phyloP scores from a whole-genome alignment of 2,329 filamentous ascomycete species.

The Diaporthe ampelina region DNA sequence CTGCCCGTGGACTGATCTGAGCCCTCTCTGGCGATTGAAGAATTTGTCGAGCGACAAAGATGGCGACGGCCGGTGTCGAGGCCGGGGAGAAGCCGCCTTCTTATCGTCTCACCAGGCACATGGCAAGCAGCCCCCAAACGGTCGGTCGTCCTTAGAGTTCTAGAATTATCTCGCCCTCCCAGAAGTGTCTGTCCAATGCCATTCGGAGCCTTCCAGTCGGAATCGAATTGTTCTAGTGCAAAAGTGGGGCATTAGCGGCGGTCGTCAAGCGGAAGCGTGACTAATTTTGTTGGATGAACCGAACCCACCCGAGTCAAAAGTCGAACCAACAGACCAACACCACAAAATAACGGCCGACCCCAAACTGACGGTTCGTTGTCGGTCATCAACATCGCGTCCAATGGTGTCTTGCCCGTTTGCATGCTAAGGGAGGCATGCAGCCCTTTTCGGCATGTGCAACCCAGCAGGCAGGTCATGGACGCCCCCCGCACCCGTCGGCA shows the following conservation, averaged over 20 bases:
- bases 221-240: conserved; percentile 2
- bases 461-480: not conserved
- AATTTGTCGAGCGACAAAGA: conserved; percentile 4
- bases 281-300: not conserved
- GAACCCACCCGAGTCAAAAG: conserved; percentile 32
- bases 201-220: not conserved
- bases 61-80: not conserved
- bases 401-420: not conserved
- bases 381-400: conserved; percentile 1
- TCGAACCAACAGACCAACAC: not conserved
- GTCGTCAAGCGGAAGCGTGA: conserved; percentile 8
- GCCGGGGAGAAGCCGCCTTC: not conserved
- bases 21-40: conserved; percentile 2
- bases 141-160: conserved; percentile 21
- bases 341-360: not conserved
- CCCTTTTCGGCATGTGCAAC: not conserved
- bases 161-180: not conserved
- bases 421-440: not conserved
- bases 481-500: conserved; percentile 19
- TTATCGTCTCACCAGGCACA: conserved; percentile 4
- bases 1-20: conserved; percentile 30
- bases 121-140: not conserved
- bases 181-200: not conserved
- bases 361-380: not conserved
- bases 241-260: conserved; percentile 30